Conservation (phyloP, 108 stramenopile species). For the Cyclotella choctawhatcheeana region DNA sequence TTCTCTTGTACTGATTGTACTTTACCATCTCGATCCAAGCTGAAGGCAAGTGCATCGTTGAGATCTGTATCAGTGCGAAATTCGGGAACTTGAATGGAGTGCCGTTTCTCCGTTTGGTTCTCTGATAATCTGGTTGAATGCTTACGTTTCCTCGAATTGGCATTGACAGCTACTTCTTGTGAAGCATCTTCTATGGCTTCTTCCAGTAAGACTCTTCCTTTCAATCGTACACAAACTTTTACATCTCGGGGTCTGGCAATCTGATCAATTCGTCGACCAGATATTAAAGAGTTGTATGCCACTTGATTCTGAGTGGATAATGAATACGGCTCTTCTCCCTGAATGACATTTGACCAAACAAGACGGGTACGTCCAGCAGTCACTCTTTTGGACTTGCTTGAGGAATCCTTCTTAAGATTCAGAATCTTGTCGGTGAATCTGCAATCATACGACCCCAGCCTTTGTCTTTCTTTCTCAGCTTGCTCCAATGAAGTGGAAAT, state of each 20-base stretch:
- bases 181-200: constrained; percentile 38
- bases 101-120: constrained; percentile 1
- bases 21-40: background rate
- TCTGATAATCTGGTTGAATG: constrained; percentile 42
- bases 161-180: constrained; percentile 9
- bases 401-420: constrained; percentile 34
- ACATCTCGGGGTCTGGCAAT: constrained; percentile 66
- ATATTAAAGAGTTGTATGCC: constrained; percentile 61
- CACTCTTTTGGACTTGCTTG: constrained; percentile 36
- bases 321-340: constrained; percentile 34
- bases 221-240: constrained; percentile 62
- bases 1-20: background rate
- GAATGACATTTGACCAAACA: constrained; percentile 63
- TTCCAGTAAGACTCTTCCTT: constrained; percentile 57
- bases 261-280: constrained; percentile 59
- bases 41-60: constrained; percentile 31
- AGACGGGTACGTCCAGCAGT: constrained; percentile 67
- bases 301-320: constrained; percentile 46
- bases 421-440: constrained; percentile 49
- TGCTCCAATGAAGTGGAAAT: constrained; percentile 35
- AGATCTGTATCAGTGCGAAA: constrained; percentile 40
- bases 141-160: constrained; percentile 35
- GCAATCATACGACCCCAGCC: constrained; percentile 71
- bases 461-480: constrained; percentile 45
- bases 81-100: constrained; percentile 17